A percentile compares a stretch with the other conserved stretches of the same genome.
phyloP scores from a whole-genome alignment of 106 monocot genomes.

The Platanthera guangdongensis region DNA sequence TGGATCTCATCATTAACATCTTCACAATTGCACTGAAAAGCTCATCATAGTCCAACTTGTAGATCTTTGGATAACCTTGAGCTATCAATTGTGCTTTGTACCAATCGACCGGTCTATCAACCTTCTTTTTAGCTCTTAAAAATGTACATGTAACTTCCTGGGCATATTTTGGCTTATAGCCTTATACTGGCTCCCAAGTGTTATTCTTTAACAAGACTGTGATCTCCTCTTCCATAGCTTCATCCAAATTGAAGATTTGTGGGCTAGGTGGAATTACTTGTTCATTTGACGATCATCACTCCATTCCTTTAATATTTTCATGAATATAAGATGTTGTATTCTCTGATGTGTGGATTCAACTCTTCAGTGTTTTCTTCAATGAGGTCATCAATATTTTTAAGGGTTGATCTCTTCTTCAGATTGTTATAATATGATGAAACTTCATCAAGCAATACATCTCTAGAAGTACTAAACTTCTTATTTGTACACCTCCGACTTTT shows the following conservation, averaged over 20 bases:
- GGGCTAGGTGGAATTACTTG: background rate
- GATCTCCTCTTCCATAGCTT: slow-evolving; percentile 2
- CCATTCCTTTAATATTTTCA: background rate
- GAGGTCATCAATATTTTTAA: background rate
- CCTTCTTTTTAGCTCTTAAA: too few species aligned
- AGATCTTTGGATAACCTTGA: too few species aligned
- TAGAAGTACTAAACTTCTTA: background rate
- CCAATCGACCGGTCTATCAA: too few species aligned
- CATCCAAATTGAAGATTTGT: slow-evolving; percentile 1
- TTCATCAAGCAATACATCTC: background rate
- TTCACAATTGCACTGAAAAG: too few species aligned
- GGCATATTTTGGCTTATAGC: too few species aligned
- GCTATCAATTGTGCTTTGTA: too few species aligned
- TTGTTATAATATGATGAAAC: background rate
- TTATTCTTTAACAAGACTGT: slow-evolving; percentile 4
- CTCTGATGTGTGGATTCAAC: background rate
- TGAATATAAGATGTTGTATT: background rate
- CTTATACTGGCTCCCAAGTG: background rate
- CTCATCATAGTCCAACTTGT: too few species aligned
- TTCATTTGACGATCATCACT: slow-evolving; percentile 2
- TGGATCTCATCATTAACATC: too few species aligned
- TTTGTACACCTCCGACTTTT: slow-evolving; percentile 4
- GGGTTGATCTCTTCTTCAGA: background rate
- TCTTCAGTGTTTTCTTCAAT: background rate
- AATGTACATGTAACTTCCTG: too few species aligned